Evolutionary conservation across 768 basidiomycete genomes (phyloP).

Genomic region (Chalciporus sphaerocephalus): DNA sequence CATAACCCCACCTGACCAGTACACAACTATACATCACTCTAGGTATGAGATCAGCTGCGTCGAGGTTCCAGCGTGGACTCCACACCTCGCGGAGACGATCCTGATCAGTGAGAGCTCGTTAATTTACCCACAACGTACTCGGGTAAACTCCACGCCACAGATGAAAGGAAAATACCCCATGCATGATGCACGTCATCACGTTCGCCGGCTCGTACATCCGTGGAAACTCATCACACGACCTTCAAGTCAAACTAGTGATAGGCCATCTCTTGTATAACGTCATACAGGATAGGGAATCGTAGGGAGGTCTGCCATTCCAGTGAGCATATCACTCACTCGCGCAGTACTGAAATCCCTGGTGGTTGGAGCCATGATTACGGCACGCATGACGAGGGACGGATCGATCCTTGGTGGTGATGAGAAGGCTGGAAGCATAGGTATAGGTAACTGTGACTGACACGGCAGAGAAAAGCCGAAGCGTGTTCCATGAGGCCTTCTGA

Average conservation of each 20-base stretch:
- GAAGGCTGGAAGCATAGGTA: slow-evolving; percentile 42
- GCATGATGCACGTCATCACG: slow-evolving; percentile 16
- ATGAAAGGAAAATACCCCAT: slow-evolving; percentile 11
- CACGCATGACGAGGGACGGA: slow-evolving; percentile 47
- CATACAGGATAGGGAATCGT: slow-evolving; percentile 21
- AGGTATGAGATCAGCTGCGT: slow-evolving; percentile 21
- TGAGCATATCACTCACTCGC: slow-evolving; percentile 23
- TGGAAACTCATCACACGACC: slow-evolving; percentile 5
- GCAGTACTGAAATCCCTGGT: slow-evolving; percentile 41
- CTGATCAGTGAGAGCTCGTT: slow-evolving; percentile 13
- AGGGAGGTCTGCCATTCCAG: slow-evolving; percentile 15
- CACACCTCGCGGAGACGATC: slow-evolving; percentile 24
- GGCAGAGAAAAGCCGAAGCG: slow-evolving; percentile 10
- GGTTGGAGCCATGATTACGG: slow-evolving; percentile 45
- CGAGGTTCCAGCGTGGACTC: slow-evolving; percentile 28
- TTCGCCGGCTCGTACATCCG: slow-evolving; percentile 17
- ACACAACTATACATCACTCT: slow-evolving; percentile 10
- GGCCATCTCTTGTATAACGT: neutral
- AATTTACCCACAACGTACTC: slow-evolving; percentile 27
- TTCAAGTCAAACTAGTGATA: neutral
- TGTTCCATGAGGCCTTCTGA: slow-evolving; percentile 13
- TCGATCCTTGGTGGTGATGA: slow-evolving; percentile 39
- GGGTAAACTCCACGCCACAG: slow-evolving; percentile 22
- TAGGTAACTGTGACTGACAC: slow-evolving; percentile 37
- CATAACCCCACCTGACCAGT: slow-evolving; percentile 5